These are phyloP conservation scores for Ensete glaucum DNA, from an alignment of 176 grass and related monocot genomes.

Conservation along the genomic window DNA sequence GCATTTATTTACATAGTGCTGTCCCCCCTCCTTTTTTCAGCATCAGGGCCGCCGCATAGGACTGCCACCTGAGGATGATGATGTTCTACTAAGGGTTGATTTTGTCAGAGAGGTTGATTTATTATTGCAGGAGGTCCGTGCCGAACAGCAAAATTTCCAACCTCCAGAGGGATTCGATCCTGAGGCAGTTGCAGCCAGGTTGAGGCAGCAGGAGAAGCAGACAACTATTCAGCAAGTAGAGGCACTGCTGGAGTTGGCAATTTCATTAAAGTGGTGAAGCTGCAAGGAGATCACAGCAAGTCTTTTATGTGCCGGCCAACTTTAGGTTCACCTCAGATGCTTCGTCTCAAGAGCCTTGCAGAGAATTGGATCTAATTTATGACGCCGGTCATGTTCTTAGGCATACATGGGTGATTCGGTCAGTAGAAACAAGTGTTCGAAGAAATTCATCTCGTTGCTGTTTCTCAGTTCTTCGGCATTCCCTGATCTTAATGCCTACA, in stretches of 20 bases:
- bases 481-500: too few species aligned
- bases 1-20: conserved; percentile 2
- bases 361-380: neutral
- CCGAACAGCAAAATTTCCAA: conserved; percentile 37
- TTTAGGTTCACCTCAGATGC: neutral
- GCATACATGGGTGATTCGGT: neutral
- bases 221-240: conserved; percentile 62
- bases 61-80: conserved; percentile 59
- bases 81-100: conserved; percentile 72
- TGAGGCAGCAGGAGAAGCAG: conserved; percentile 85
- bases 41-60: conserved; percentile 46
- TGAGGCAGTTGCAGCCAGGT: conserved; percentile 58
- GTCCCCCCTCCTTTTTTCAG: conserved; percentile 25
- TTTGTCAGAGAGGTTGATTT: conserved; percentile 76
- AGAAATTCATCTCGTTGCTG: too few species aligned
- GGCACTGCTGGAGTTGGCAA: conserved; percentile 54
- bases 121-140: conserved; percentile 65
- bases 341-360: neutral
- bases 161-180: conserved; percentile 49
- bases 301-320: neutral
- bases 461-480: too few species aligned
- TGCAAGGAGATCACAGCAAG: neutral
- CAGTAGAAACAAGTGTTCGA: too few species aligned
- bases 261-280: conserved; percentile 63
- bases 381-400: neutral